Base-by-base conservation (phyloP, 2,329 filamentous ascomycete genomes). In the Bretziella fagacearum region DNA sequence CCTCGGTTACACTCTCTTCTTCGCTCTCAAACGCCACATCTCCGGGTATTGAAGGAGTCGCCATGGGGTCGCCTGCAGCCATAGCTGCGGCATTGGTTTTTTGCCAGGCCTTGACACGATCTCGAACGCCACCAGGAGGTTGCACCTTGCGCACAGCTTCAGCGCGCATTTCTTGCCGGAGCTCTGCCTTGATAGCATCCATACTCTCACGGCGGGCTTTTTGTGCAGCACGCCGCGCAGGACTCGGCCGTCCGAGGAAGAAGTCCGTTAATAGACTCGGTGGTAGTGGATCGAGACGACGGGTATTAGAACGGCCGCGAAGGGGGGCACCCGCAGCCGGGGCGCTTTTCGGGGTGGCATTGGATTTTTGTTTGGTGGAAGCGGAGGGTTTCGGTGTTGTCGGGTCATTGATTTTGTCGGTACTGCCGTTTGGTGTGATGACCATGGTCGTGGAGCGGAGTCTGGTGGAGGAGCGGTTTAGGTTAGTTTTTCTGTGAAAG, bases 51-150 rank as follows among this genome's bases (percentile, higher is more conserved):
- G 67, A 73, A 4, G 70, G 66, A 5, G 67, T 62, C 20, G 69
- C 68, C 26, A 73, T 64, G 1, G 70, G 69, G 47, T 71, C 65
- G 2, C 65, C 69, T 1, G 62, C 62, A 3, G 57, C 63, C 62
- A 80, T 71, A 22, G 78, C 79, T 4, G 73, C 71, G 27, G 79
- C 81, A 56, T 81, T 84, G 54, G 79, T 69, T 57, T 80, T 80
- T 61, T 94, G 85, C 86, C 86, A 94, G 62, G 79, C 73, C 55
- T 79, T 80, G 46, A 94, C 83, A 56, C 86, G 78, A 54, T 84
- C 81, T 52, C 74, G 74, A 41, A 93, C 81, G n/a, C 74, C 74
- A 3, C 73, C 71, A 0, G 75, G 81, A 56, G 65, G 73, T 62
- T 66, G 77, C 54, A 75, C 67, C 61, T 65, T 76, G 58, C 62